phyloP scores from a whole-genome alignment of 371 early-diverging fungal genomes.

The Amoeboaphelidium occidentale region DNA sequence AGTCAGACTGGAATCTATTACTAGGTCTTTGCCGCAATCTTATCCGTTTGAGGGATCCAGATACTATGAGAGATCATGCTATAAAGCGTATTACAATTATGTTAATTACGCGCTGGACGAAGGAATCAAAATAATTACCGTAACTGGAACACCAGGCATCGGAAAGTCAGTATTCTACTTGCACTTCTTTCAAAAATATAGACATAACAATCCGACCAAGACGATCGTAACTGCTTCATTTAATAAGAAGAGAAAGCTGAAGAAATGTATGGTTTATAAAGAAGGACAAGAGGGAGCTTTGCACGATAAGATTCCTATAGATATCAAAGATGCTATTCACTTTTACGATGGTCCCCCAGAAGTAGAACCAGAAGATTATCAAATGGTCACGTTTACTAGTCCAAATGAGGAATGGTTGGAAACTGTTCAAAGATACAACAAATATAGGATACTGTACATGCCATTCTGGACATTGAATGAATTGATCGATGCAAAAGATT shows the following conservation, averaged over 20 bases:
- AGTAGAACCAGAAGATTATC: background rate
- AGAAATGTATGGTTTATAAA: background rate
- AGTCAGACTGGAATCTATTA: too few species aligned
- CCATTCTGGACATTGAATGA: background rate
- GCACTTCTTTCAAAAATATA: background rate
- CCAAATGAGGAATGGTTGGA: background rate
- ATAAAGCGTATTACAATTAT: background rate
- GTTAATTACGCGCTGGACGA: background rate
- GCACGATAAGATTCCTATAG: background rate
- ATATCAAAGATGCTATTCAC: background rate
- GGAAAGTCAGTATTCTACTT: background rate
- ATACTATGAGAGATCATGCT: background rate
- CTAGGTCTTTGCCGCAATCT: background rate
- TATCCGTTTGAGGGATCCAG: background rate
- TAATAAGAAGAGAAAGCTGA: background rate
- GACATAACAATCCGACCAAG: background rate
- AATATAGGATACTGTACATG: too few species aligned
- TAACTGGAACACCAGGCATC: background rate
- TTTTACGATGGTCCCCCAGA: background rate
- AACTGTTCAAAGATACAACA: background rate
- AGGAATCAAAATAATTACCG: background rate
- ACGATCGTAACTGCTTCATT: background rate
- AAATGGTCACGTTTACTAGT: background rate
- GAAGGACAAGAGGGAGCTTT: background rate
- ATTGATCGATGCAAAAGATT: background rate